phyloP scores from a whole-genome alignment of 2,329 filamentous ascomycete species.

The Coleophoma crateriformis region DNA sequence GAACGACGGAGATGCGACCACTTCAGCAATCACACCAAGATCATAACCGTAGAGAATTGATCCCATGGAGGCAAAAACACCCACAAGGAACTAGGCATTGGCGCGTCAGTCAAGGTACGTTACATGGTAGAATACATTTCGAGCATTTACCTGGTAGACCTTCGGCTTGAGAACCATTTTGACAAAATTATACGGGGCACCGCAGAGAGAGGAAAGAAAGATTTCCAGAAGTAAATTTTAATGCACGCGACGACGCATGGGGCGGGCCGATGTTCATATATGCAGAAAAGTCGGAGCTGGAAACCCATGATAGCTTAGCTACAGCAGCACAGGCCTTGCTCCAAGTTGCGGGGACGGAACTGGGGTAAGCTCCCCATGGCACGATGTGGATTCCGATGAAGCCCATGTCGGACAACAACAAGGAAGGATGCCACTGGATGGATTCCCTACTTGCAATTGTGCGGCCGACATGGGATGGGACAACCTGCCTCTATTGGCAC shows the following conservation, averaged over 20 bases:
- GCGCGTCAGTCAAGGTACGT: neutral
- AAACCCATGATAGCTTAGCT: neutral
- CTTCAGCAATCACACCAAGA: slow-evolving; percentile 35
- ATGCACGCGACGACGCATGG: no score
- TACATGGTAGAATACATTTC: neutral
- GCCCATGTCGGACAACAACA: no score
- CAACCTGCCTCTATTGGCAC: neutral
- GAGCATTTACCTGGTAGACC: slow-evolving; percentile 22
- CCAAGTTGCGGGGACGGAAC: slow-evolving; percentile 1
- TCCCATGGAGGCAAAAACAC: slow-evolving; percentile 47
- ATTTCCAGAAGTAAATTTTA: neutral
- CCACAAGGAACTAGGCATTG: slow-evolving; percentile 26
- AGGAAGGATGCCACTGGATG: neutral
- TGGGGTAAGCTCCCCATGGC: neutral
- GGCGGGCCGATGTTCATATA: no score
- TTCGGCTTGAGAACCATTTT: slow-evolving; percentile 26
- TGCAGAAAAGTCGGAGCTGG: neutral
- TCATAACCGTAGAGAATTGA: slow-evolving; percentile 52
- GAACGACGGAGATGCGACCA: slow-evolving; percentile 42
- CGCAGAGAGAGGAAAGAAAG: neutral
- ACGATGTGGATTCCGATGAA: no score
- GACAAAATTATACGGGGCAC: neutral
- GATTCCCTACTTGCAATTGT: neutral
- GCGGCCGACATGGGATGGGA: neutral
- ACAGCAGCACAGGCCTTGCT: slow-evolving; percentile 8